A percentile compares a stretch with the other conserved stretches of the same genome.
These are phyloP conservation scores for Sophora flavescens DNA, from an alignment of 306 rosid genomes.

Conservation along the genomic window DNA sequence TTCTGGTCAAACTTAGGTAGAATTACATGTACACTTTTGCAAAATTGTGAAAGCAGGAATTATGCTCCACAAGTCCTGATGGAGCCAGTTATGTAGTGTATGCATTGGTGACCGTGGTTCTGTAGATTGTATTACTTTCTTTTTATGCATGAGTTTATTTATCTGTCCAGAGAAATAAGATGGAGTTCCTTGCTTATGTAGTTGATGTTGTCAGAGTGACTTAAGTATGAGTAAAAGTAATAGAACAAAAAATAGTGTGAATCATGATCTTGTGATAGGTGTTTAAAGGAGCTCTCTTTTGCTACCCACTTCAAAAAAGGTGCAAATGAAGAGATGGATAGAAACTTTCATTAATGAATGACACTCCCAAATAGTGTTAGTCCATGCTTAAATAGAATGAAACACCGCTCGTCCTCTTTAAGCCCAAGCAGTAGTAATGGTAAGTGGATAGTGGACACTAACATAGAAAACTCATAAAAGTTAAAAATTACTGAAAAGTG, in stretches of 20 bases:
- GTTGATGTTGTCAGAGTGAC: slow-evolving; percentile 45
- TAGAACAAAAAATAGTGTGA: slow-evolving; percentile 31
- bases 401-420: slow-evolving; percentile 44
- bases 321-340: slow-evolving; percentile 39
- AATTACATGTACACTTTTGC: slow-evolving; percentile 24
- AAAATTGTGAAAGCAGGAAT: slow-evolving; percentile 12
- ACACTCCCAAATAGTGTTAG: slow-evolving; percentile 47
- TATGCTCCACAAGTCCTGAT: slow-evolving; percentile 30
- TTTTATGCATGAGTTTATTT: slow-evolving; percentile 23
- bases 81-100: slow-evolving; percentile 10
- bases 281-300: slow-evolving; percentile 58
- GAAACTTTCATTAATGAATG: slow-evolving; percentile 48
- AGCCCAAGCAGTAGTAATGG: slow-evolving; percentile 39
- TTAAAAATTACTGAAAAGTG: neutral
- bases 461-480: slow-evolving; percentile 4
- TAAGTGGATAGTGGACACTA: slow-evolving; percentile 31
- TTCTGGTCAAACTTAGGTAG: slow-evolving; percentile 16
- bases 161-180: neutral
- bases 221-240: slow-evolving; percentile 45
- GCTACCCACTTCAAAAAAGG: slow-evolving; percentile 56
- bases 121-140: slow-evolving; percentile 9
- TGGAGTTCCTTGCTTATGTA: slow-evolving; percentile 32
- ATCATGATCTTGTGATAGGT: slow-evolving; percentile 40
- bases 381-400: slow-evolving; percentile 50
- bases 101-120: slow-evolving; percentile 8